These are phyloP conservation scores for Uncinocarpus reesii DNA, from an alignment of 2,329 filamentous ascomycete genomes.

Conservation along the genomic window DNA sequence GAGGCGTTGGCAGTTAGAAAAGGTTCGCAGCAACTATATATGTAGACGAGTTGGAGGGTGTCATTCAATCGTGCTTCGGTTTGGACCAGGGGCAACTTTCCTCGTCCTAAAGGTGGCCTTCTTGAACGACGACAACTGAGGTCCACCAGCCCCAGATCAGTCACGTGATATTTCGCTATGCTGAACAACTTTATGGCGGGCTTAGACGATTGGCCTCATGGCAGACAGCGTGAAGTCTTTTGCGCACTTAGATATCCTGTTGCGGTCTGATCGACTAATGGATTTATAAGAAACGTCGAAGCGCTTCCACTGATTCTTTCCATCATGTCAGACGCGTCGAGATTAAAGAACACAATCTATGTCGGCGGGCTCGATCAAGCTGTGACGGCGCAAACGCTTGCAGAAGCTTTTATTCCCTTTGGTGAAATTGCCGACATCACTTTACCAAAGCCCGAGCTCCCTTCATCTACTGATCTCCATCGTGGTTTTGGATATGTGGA, in stretches of 20 bases:
- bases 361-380: slow-evolving; percentile 76
- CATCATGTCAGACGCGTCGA: slow-evolving; percentile 66
- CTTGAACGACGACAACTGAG: neutral
- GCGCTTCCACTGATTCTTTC: neutral
- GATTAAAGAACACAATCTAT: slow-evolving; percentile 85
- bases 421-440: slow-evolving; percentile 89
- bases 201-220: neutral
- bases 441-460: slow-evolving; percentile 75
- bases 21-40: neutral
- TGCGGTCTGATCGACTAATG: slow-evolving; percentile 4
- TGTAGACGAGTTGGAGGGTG: slow-evolving; percentile 2
- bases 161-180: slow-evolving; percentile 3
- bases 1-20: neutral
- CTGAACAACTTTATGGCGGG: too few relatives aligned
- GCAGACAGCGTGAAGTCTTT: neutral
- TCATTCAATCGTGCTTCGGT: slow-evolving; percentile 6
- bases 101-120: slow-evolving; percentile 13
- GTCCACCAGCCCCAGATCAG: neutral
- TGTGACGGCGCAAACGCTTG: slow-evolving; percentile 64
- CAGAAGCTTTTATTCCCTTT: slow-evolving; percentile 91
- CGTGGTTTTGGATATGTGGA: slow-evolving; percentile 95
- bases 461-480: slow-evolving; percentile 68
- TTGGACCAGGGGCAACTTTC: slow-evolving; percentile 12
- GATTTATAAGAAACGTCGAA: slow-evolving; percentile 7
- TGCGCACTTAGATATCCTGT: neutral